Base-by-base conservation (phyloP, 768 basidiomycete species). In the Lactarius hengduanensis region DNA sequence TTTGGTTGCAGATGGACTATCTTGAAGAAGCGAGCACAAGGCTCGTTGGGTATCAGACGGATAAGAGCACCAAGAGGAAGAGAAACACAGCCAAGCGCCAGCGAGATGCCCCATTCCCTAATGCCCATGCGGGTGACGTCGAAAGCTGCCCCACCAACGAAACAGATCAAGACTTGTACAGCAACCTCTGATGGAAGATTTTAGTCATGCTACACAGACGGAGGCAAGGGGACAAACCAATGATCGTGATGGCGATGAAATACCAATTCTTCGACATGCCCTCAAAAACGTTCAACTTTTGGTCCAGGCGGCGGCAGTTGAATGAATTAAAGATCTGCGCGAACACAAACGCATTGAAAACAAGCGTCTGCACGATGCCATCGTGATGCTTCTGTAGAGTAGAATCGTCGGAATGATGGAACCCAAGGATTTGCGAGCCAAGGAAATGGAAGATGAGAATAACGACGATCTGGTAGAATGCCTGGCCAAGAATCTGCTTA, bases 301-400 rank as follows among this genome's bases (percentile, higher is more conserved):
- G 86, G 72, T 98, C 96, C 56, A 98, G 80, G 43, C 94, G 82
- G 61, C 97, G 83, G 71, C 91, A 93, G 74, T 98, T 99, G 76
- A 98, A 76, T 53, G 93, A 94, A 78, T 96, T 97, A 83, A 91
- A 95, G 71, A 99, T 95, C 76, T 98, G 97, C 34, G 93, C 92
- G 74, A 98, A 98, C 58, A 98, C 96, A 73, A 98, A 99, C n/a
- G 88, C 84, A 73, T 98, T 99, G 86, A 99, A 99, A 38, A 98
- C 93, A 20, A 98, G 80, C 0, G 96, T 95, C 72, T 89, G 86
- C 28, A 96, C 81, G 43, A 87, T 76, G 6, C 77, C 71, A 26
- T 84, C 73, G 56, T 81, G 76, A 5, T 81, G 66, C 15, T 74
- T 71, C 43, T 79, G 76, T 5, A 66, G 64, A 2, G 71, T 58